phyloP scores from a whole-genome alignment of 1,284 basidiomycete genomes.

The Athelia psychrophila region DNA sequence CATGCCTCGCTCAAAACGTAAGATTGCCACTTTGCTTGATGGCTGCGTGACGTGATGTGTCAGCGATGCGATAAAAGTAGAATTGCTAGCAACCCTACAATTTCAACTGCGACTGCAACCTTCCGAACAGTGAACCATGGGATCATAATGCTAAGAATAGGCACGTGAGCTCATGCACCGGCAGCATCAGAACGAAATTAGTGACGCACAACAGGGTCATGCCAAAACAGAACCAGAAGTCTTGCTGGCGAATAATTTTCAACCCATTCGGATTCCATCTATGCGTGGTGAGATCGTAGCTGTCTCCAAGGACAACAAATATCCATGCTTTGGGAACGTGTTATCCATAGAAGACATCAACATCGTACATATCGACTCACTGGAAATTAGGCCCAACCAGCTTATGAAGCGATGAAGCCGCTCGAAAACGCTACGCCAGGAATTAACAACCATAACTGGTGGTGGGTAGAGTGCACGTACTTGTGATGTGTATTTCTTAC shows the following conservation, averaged over 20 bases:
- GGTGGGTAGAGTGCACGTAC: constrained; percentile 38
- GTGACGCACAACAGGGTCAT: constrained; percentile 53
- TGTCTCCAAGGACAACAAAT: constrained; percentile 66
- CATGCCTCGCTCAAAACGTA: constrained; percentile 64
- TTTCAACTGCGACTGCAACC: constrained; percentile 54
- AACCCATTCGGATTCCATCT: constrained; percentile 54
- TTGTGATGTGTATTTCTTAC: constrained; percentile 76
- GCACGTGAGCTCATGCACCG: constrained; percentile 9
- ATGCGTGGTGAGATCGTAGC: constrained; percentile 50
- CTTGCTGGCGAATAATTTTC: constrained; percentile 61
- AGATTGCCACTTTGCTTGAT: constrained; percentile 55
- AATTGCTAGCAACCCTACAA: constrained; percentile 39
- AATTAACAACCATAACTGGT: neutral
- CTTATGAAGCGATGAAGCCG: constrained; percentile 75
- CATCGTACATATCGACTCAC: constrained; percentile 33
- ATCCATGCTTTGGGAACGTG: constrained; percentile 39
- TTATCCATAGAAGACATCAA: neutral
- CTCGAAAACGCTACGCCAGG: constrained; percentile 58
- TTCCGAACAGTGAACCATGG: constrained; percentile 57
- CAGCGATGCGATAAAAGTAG: too few species aligned
- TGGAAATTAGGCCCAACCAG: constrained; percentile 63
- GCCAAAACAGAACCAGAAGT: constrained; percentile 67
- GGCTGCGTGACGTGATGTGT: constrained; percentile 33
- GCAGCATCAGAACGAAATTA: neutral
- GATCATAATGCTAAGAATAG: constrained; percentile 47